Evolutionary conservation across 768 basidiomycete genomes (phyloP).

Genomic region (Tylopilus rubrobrunneus): DNA sequence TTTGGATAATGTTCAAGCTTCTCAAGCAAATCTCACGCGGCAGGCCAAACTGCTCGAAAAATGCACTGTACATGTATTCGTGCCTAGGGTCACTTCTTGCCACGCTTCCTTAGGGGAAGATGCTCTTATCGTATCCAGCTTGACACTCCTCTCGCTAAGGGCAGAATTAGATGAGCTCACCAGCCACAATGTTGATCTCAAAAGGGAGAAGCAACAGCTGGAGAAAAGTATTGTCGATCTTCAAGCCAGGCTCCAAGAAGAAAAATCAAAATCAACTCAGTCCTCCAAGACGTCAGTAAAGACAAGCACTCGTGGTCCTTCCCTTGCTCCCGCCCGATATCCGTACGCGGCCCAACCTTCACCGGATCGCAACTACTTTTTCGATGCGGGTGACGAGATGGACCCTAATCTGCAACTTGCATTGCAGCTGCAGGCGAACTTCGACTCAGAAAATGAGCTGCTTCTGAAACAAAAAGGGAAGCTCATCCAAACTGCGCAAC

Average conservation of each 20-base stretch:
- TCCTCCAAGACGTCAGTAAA: background rate
- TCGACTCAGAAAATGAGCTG: conserved; percentile 38
- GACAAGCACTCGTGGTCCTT: background rate
- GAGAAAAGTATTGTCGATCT: conserved; percentile 25
- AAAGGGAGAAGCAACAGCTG: conserved; percentile 20
- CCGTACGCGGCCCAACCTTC: background rate
- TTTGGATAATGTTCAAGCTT: conserved; percentile 35
- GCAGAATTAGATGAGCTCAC: conserved; percentile 39
- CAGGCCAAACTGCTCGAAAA: conserved; percentile 52
- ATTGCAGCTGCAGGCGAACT: conserved; percentile 33
- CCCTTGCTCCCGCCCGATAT: background rate
- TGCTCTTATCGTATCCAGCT: conserved; percentile 45
- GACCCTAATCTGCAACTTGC: conserved; percentile 23
- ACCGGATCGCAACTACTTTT: background rate
- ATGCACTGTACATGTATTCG: conserved; percentile 53
- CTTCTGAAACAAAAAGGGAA: conserved; percentile 32
- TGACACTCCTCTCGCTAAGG: conserved; percentile 41
- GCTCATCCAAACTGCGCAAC: conserved; percentile 31
- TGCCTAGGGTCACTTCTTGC: conserved; percentile 28
- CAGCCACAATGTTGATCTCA: conserved; percentile 22
- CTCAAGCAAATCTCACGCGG: conserved; percentile 43
- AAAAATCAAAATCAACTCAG: background rate
- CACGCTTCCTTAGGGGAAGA: conserved; percentile 25
- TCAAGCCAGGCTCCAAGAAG: conserved; percentile 9
- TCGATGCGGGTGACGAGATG: background rate